Percentiles rank a stretch among this genome's conserved stretches.
phyloP scores from a whole-genome alignment of 1,284 basidiomycete genomes.

The Cryptococcus sp. region DNA sequence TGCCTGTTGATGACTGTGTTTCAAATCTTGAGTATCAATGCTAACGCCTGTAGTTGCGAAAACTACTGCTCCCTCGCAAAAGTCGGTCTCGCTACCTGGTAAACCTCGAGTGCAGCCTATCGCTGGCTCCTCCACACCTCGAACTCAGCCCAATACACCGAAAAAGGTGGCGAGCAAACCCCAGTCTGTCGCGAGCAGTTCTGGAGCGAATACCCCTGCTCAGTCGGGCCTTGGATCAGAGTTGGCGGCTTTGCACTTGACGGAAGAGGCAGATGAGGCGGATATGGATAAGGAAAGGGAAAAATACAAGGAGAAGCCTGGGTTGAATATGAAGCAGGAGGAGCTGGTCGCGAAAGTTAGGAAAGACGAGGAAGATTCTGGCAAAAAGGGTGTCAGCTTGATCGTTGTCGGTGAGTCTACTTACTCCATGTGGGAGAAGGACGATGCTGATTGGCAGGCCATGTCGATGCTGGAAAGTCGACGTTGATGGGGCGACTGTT shows the following conservation, averaged over 20 bases:
- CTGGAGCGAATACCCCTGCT: constrained; percentile 21
- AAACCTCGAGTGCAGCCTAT: constrained; percentile 22
- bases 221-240: constrained; percentile 48
- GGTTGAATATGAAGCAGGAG: constrained; percentile 67
- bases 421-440: not conserved
- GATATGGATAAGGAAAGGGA: constrained; percentile 48
- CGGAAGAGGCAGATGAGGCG: constrained; percentile 47
- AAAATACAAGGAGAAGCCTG: constrained; percentile 54
- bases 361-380: constrained; percentile 53
- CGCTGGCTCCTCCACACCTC: constrained; percentile 10
- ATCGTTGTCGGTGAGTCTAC: constrained; percentile 78
- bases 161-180: constrained; percentile 12
- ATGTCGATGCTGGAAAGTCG: constrained; percentile 98
- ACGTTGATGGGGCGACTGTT: constrained; percentile 92
- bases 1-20: not conserved
- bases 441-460: constrained; percentile 56
- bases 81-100: constrained; percentile 36
- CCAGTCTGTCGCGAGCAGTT: constrained; percentile 18
- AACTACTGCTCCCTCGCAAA: constrained; percentile 18
- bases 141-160: constrained; percentile 20
- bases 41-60: constrained; percentile 29
- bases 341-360: constrained; percentile 79
- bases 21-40: constrained; percentile 1
- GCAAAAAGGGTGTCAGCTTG: constrained; percentile 71
- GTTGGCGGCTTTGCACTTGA: constrained; percentile 66